phyloP scores from a whole-genome alignment of 768 basidiomycete genomes.

The Tulasnella calospora region DNA sequence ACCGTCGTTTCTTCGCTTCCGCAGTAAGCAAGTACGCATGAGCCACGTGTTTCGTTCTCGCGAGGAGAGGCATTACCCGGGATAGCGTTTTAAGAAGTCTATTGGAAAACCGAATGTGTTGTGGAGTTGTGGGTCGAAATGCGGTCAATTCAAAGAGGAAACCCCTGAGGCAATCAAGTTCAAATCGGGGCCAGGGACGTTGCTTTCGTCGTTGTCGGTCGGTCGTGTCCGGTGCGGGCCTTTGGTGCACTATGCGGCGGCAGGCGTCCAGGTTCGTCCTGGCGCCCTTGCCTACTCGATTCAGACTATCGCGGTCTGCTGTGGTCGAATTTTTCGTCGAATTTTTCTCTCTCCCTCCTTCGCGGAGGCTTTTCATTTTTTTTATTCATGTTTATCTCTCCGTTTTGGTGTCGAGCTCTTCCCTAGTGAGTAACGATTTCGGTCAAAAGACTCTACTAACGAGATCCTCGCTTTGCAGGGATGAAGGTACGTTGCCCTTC shows the following conservation, averaged over 20 bases:
- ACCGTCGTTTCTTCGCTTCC: neutral
- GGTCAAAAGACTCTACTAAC: neutral
- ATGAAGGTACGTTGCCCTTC: neutral
- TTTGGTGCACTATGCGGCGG: conserved; percentile 13
- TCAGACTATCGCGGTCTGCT: conserved; percentile 23
- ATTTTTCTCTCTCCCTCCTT: conserved; percentile 19
- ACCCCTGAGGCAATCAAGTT: neutral
- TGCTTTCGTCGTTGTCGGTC: neutral
- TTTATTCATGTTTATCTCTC: neutral
- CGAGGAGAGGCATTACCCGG: neutral
- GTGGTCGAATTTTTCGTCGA: conserved; percentile 4
- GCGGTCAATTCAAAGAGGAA: neutral
- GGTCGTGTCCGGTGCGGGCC: conserved; percentile 10
- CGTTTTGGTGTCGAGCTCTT: neutral
- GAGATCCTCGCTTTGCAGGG: neutral
- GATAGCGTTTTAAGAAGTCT: neutral
- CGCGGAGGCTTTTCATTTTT: neutral
- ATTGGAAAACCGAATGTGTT: neutral
- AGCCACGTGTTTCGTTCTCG: neutral
- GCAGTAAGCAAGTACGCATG: conserved; percentile 4
- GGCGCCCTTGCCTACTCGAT: conserved; percentile 15
- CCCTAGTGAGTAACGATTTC: neutral
- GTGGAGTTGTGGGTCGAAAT: neutral
- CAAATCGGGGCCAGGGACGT: conserved; percentile 8
- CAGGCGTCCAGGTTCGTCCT: conserved; percentile 6